phyloP scores from a whole-genome alignment of 1,284 basidiomycete genomes.

The Fomitopsis pinicola region DNA sequence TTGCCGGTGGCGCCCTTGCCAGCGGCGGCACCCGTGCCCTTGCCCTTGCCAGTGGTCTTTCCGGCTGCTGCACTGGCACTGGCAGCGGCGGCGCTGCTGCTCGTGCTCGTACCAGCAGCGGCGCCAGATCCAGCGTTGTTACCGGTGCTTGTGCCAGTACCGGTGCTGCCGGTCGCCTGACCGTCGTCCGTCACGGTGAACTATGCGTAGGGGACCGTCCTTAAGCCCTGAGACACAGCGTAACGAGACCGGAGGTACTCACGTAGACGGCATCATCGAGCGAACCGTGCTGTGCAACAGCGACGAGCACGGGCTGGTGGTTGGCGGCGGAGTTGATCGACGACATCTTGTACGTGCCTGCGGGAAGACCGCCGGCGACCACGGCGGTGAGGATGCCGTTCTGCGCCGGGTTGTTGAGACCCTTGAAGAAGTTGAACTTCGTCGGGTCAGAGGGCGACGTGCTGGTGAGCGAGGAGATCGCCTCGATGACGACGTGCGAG shows the following conservation, averaged over 20 bases:
- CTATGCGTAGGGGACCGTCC: constrained; percentile 17
- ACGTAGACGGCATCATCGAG: constrained; percentile 59
- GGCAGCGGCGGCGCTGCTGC: background rate
- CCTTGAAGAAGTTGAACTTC: constrained; percentile 61
- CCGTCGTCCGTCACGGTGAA: constrained; percentile 35
- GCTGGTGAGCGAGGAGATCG: constrained; percentile 37
- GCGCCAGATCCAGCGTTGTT: background rate
- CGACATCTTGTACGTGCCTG: constrained; percentile 51
- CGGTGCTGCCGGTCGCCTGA: constrained; percentile 1
- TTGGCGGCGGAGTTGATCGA: constrained; percentile 52
- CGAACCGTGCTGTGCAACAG: constrained; percentile 57
- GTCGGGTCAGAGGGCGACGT: constrained; percentile 45
- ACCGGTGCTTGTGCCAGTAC: background rate
- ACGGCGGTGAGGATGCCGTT: constrained; percentile 44
- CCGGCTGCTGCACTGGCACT: background rate
- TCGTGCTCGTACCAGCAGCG: background rate
- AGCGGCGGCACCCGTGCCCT: background rate
- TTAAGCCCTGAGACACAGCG: constrained; percentile 23
- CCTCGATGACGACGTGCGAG: constrained; percentile 55
- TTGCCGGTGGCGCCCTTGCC: background rate
- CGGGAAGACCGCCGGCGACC: constrained; percentile 48
- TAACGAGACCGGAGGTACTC: constrained; percentile 13
- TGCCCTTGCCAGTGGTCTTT: background rate
- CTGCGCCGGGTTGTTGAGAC: constrained; percentile 40
- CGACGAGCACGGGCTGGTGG: constrained; percentile 50